These are phyloP conservation scores for Crithidia expoeki DNA, from an alignment of 208 protist genomes.

Conservation along the genomic window DNA sequence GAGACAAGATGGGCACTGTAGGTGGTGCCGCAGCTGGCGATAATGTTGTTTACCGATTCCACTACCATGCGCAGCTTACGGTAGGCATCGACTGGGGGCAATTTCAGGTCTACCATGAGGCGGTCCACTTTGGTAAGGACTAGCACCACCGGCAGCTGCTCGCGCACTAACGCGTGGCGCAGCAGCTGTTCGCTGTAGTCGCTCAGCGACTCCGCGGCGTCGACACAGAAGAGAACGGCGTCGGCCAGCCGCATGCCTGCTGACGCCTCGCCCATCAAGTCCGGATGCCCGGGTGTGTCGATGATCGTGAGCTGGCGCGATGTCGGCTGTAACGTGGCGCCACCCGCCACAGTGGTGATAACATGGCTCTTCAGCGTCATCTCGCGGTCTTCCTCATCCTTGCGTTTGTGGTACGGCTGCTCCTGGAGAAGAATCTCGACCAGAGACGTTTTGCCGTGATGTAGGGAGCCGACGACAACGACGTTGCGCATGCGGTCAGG, in stretches of 20 bases:
- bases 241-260: conserved; percentile 95
- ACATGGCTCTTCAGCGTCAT: conserved; percentile 80
- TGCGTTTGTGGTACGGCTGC: conserved; percentile 46
- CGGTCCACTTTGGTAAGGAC: conserved; percentile 98
- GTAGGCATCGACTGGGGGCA: conserved; percentile 99
- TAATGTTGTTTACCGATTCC: conserved; percentile 95
- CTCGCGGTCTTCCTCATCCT: conserved; percentile 63
- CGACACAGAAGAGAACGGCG: conserved; percentile 96
- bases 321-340: conserved; percentile 47
- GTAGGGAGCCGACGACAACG: conserved; percentile 93
- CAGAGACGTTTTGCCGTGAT: conserved; percentile 98
- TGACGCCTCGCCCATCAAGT: conserved; percentile 96
- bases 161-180: conserved; percentile 67
- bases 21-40: conserved; percentile 57
- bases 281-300: conserved; percentile 98
- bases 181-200: conserved; percentile 86
- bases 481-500: conserved; percentile 94
- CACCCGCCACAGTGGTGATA: conserved; percentile 52
- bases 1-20: conserved; percentile 51
- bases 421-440: conserved; percentile 81
- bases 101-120: conserved; percentile 98
- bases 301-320: conserved; percentile 95
- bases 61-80: conserved; percentile 97
- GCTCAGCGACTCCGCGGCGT: conserved; percentile 97
- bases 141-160: conserved; percentile 91